Conservation (phyloP, 2,329 filamentous ascomycete genomes). For the Colletotrichum euphorbiae region DNA sequence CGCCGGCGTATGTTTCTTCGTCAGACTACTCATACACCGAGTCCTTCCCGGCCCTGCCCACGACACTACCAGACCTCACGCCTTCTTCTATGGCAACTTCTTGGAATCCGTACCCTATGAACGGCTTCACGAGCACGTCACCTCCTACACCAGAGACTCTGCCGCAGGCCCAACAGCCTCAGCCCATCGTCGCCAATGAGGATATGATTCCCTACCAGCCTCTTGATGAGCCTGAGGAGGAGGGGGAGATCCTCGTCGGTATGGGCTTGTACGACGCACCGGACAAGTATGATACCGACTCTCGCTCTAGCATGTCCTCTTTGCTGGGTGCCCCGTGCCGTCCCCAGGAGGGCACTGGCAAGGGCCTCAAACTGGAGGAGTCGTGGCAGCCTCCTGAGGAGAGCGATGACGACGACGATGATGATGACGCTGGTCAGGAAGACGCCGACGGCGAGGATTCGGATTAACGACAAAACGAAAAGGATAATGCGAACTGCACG, state of each 20-base stretch:
- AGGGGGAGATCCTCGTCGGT: slow-evolving; percentile 80
- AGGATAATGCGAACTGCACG: slow-evolving; percentile 3
- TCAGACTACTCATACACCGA: slow-evolving; percentile 46
- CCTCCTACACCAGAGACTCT: slow-evolving; percentile 72
- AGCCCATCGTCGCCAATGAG: slow-evolving; percentile 59
- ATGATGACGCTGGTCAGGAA: slow-evolving; percentile 39
- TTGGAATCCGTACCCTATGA: slow-evolving; percentile 61
- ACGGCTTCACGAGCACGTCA: slow-evolving; percentile 60
- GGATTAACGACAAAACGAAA: slow-evolving; percentile 24
- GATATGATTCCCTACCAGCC: slow-evolving; percentile 62
- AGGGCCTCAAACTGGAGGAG: slow-evolving; percentile 84
- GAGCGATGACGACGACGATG: slow-evolving; percentile 53
- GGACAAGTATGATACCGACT: slow-evolving; percentile 64
- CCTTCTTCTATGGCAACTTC: slow-evolving; percentile 42
- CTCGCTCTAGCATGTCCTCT: slow-evolving; percentile 65
- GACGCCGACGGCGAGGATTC: slow-evolving; percentile 50
- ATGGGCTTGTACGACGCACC: slow-evolving; percentile 85
- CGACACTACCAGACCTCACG: slow-evolving; percentile 34
- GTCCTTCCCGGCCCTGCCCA: slow-evolving; percentile 46
- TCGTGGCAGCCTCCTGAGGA: slow-evolving; percentile 78
- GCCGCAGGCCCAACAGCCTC: slow-evolving; percentile 61
- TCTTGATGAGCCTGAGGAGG: slow-evolving; percentile 64
- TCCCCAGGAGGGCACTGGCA: slow-evolving; percentile 65
- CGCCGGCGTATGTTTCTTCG: slow-evolving; percentile 46
- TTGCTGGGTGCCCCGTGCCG: slow-evolving; percentile 64